phyloP scores from a whole-genome alignment of 192 early-diverging fungal species.

The Coemansia sp. region DNA sequence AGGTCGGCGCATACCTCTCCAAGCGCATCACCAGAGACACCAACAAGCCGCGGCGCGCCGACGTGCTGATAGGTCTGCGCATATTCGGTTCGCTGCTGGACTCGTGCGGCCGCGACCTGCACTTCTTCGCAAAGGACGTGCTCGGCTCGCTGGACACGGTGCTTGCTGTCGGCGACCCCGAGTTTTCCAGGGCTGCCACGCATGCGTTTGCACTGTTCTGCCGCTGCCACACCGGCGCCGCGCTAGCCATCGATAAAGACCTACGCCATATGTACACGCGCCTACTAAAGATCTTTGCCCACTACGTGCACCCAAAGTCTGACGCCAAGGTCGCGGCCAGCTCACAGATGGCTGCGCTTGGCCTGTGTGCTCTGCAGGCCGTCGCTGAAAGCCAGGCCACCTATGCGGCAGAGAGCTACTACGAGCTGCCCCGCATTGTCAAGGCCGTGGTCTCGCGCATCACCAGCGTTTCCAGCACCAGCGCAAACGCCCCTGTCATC shows the following conservation, averaged over 20 bases:
- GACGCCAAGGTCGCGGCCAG: neutral
- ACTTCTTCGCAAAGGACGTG: constrained; percentile 80
- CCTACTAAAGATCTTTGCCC: constrained; percentile 59
- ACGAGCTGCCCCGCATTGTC: constrained; percentile 63
- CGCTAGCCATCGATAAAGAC: constrained; percentile 67
- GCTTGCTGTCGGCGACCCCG: constrained; percentile 59
- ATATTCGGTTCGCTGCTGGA: constrained; percentile 74
- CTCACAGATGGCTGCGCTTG: constrained; percentile 45
- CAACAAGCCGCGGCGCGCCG: constrained; percentile 60
- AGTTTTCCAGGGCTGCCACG: constrained; percentile 61
- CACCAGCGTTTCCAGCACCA: constrained; percentile 2
- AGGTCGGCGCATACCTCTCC: constrained; percentile 83
- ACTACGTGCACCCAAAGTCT: constrained; percentile 28
- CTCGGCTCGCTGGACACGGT: constrained; percentile 69
- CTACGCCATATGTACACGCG: constrained; percentile 59
- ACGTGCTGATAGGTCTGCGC: constrained; percentile 69
- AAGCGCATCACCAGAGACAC: constrained; percentile 68
- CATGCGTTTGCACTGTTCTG: constrained; percentile 74
- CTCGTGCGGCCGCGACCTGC: constrained; percentile 71
- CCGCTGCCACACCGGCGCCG: constrained; percentile 65
- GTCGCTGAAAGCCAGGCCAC: constrained; percentile 64
- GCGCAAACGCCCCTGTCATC: neutral
- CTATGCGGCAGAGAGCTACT: constrained; percentile 60
- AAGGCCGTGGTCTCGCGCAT: constrained; percentile 54
- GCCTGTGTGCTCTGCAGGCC: constrained; percentile 64